A percentile compares a stretch with the other conserved stretches of the same genome.
Conservation (phyloP, 306 rosid genomes). For the Prunus armeniaca region DNA sequence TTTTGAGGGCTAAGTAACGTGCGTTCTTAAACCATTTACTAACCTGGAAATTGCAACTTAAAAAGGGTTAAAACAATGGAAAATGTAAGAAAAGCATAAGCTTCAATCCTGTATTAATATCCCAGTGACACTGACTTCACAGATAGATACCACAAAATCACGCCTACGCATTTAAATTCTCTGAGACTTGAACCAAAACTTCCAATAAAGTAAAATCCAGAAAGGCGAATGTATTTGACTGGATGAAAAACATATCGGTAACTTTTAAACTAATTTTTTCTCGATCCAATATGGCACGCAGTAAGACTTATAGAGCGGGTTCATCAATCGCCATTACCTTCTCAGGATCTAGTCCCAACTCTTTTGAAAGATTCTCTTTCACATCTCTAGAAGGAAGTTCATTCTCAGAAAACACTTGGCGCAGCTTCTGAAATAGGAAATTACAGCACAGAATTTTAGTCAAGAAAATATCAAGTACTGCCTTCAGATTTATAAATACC, state of each 20-base stretch:
- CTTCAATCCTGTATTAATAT: background rate
- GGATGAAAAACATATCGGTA: background rate
- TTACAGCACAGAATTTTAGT: constrained; percentile 5
- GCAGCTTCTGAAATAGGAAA: constrained; percentile 64
- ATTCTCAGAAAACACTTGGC: constrained; percentile 71
- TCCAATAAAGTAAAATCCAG: background rate
- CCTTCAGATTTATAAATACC: background rate
- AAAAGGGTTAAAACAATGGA: constrained; percentile 3
- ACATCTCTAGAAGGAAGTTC: constrained; percentile 82
- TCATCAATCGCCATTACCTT: constrained; percentile 45
- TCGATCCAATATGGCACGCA: background rate
- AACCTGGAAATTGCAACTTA: constrained; percentile 50
- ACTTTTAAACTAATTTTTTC: background rate
- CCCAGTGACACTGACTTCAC: background rate
- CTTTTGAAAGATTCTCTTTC: constrained; percentile 67
- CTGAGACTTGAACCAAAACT: background rate
- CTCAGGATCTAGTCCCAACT: constrained; percentile 73
- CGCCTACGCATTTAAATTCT: background rate
- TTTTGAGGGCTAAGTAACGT: constrained; percentile 73
- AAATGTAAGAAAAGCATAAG: background rate
- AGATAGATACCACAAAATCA: background rate
- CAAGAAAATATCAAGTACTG: background rate
- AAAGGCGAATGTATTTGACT: background rate
- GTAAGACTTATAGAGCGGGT: background rate
- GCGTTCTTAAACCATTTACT: constrained; percentile 98